Percentiles rank a stretch among this genome's conserved stretches.
These are phyloP conservation scores for Ceratocystis smalleyi DNA, from an alignment of 2,329 filamentous ascomycete genomes.

Conservation along the genomic window DNA sequence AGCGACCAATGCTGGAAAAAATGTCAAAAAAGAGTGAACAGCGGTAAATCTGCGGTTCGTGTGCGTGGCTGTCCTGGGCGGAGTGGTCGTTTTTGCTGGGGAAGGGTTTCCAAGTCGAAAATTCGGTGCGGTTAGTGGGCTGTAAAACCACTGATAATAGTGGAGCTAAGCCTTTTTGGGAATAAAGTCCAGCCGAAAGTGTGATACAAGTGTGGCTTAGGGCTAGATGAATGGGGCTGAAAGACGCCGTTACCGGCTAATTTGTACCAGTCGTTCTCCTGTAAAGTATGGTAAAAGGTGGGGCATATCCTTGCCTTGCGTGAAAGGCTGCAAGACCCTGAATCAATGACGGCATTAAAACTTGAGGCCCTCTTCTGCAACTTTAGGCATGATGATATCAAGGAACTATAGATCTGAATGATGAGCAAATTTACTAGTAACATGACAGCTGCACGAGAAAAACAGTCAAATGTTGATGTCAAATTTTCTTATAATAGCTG, in stretches of 20 bases:
- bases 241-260: neutral
- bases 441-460: neutral
- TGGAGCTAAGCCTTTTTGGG: slow-evolving; percentile 5
- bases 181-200: slow-evolving; percentile 3
- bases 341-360: neutral
- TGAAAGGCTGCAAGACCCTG: slow-evolving; percentile 1
- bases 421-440: neutral
- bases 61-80: slow-evolving; percentile 13
- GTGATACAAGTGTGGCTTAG: slow-evolving; percentile 14
- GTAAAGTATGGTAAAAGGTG: neutral
- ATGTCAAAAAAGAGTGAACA: slow-evolving; percentile 14
- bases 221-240: slow-evolving; percentile 11
- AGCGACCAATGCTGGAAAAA: slow-evolving; percentile 11
- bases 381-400: too few species aligned
- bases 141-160: neutral
- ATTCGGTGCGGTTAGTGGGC: slow-evolving; percentile 13
- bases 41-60: slow-evolving; percentile 14
- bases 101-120: slow-evolving; percentile 8
- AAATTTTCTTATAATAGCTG: neutral
- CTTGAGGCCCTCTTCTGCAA: slow-evolving; percentile 3
- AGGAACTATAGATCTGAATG: neutral
- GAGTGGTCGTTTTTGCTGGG: slow-evolving; percentile 11
- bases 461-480: neutral
- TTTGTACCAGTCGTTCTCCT: neutral
- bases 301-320: neutral